phyloP scores from a whole-genome alignment of 1,284 basidiomycete genomes.

The Malassezia dermatis region DNA sequence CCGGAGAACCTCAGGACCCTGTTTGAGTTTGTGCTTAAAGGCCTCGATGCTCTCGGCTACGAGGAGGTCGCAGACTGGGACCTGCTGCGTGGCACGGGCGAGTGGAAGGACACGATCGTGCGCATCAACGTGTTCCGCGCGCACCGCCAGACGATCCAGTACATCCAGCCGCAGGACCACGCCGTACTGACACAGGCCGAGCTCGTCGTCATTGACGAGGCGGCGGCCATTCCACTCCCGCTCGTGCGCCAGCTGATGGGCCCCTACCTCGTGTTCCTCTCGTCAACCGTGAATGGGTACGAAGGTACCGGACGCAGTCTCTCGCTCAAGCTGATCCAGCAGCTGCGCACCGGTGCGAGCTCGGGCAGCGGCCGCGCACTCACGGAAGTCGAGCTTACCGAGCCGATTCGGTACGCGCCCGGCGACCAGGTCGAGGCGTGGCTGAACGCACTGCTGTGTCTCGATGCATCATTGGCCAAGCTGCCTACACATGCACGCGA shows the following conservation, averaged over 20 bases:
- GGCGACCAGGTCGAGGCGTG: conserved; percentile 88
- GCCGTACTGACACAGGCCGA: conserved; percentile 97
- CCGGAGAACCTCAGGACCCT: conserved; percentile 95
- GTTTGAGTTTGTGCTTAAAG: conserved; percentile 98
- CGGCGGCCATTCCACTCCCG: conserved; percentile 91
- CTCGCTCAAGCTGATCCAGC: conserved; percentile 93
- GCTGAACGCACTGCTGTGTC: conserved; percentile 81
- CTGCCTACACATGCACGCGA: conserved; percentile 6
- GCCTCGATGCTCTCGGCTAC: conserved; percentile 84
- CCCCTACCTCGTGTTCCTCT: conserved; percentile 95
- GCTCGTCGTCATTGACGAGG: conserved; percentile 94
- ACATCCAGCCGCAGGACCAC: conserved; percentile 93
- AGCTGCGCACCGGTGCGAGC: conserved; percentile 71
- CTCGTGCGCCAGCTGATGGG: conserved; percentile 89
- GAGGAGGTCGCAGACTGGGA: conserved; percentile 98
- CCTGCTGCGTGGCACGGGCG: conserved; percentile 87
- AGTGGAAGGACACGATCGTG: conserved; percentile 90
- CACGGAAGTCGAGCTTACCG: conserved; percentile 86
- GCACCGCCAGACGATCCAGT: conserved; percentile 49
- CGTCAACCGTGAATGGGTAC: conserved; percentile 97
- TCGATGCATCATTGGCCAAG: conserved; percentile 54
- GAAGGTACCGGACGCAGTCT: conserved; percentile 96
- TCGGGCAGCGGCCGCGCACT: conserved; percentile 55
- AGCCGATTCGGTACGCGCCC: conserved; percentile 80
- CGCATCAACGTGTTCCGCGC: conserved; percentile 81